Evolutionary conservation across 345 rosid species (phyloP).

Genomic region (Clausena lansium): DNA sequence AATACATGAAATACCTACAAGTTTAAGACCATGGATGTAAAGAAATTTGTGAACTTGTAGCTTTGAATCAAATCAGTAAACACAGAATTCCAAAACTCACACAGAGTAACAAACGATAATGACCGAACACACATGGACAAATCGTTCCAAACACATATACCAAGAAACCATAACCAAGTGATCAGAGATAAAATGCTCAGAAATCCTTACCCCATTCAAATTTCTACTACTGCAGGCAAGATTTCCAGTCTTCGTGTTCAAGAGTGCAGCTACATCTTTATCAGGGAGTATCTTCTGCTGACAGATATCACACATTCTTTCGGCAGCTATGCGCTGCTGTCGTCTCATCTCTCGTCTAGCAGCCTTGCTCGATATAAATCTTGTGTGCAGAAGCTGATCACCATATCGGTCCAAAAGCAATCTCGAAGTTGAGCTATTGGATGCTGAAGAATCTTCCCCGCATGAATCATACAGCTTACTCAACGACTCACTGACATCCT

Average conservation of each 20-base stretch:
- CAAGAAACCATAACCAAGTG: constrained; percentile 5
- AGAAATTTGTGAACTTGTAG: constrained; percentile 1
- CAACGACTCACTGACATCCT: constrained; percentile 60
- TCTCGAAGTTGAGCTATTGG: constrained; percentile 44
- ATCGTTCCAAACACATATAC: not conserved
- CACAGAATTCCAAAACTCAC: not conserved
- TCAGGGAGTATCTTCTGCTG: constrained; percentile 87
- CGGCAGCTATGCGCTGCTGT: constrained; percentile 77
- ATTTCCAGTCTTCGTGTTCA: constrained; percentile 76
- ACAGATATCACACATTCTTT: constrained; percentile 86
- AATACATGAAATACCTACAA: constrained; percentile 81
- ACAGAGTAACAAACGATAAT: not conserved
- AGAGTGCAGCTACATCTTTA: constrained; percentile 76
- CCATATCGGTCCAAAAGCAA: constrained; percentile 48
- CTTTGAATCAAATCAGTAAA: not conserved
- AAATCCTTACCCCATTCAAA: constrained; percentile 57
- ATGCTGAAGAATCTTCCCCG: constrained; percentile 62
- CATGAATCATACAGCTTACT: constrained; percentile 61
- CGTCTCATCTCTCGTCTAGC: constrained; percentile 75
- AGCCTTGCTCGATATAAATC: constrained; percentile 55
- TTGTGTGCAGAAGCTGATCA: constrained; percentile 55
- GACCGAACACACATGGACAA: not conserved
- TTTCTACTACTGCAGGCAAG: constrained; percentile 85
- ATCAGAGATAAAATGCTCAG: not conserved
- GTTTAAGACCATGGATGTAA: not conserved